A percentile compares a stretch with the other conserved stretches of the same genome.
Conservation (phyloP, 2,329 filamentous ascomycete species). For the Pseudocercospora fuligena region DNA sequence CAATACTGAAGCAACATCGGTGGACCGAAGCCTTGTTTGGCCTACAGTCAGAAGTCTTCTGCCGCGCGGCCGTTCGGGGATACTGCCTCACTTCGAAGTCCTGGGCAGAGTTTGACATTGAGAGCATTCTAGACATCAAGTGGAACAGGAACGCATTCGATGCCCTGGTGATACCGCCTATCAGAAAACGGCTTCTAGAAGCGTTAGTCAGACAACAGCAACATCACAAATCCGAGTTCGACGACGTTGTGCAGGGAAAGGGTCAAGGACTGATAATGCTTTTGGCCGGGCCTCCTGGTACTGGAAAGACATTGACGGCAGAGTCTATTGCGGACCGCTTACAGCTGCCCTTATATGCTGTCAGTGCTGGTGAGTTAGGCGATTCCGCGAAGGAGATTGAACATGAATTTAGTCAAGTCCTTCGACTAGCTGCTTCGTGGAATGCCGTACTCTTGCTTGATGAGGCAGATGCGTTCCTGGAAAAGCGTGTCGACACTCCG, state of each 20-base stretch:
- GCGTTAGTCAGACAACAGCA: slow-evolving; percentile 26
- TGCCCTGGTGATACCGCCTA: slow-evolving; percentile 23
- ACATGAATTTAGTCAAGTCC: slow-evolving; percentile 23
- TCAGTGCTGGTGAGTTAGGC: slow-evolving; percentile 24
- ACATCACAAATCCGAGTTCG: slow-evolving; percentile 21
- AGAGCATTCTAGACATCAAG: slow-evolving; percentile 18
- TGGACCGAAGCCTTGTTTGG: slow-evolving; percentile 26
- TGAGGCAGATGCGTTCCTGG: slow-evolving; percentile 47
- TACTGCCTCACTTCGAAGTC: slow-evolving; percentile 25
- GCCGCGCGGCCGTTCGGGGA: slow-evolving; percentile 23
- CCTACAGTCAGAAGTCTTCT: slow-evolving; percentile 22
- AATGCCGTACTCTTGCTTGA: slow-evolving; percentile 45
- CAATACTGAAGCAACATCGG: slow-evolving; percentile 14
- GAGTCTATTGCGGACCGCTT: slow-evolving; percentile 27
- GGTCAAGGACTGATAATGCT: slow-evolving; percentile 33
- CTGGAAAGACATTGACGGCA: slow-evolving; percentile 35
- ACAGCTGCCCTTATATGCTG: slow-evolving; percentile 17
- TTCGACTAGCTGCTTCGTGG: slow-evolving; percentile 32
- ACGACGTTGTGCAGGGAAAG: slow-evolving; percentile 31
- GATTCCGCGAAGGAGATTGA: slow-evolving; percentile 30
- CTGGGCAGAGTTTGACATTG: slow-evolving; percentile 30
- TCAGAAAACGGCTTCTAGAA: slow-evolving; percentile 27
- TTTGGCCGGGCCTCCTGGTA: slow-evolving; percentile 34
- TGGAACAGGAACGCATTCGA: slow-evolving; percentile 30
- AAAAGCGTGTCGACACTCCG: slow-evolving; percentile 17